phyloP scores from a whole-genome alignment of 129 eudicot species.

The Chrysanthemum makinoi region DNA sequence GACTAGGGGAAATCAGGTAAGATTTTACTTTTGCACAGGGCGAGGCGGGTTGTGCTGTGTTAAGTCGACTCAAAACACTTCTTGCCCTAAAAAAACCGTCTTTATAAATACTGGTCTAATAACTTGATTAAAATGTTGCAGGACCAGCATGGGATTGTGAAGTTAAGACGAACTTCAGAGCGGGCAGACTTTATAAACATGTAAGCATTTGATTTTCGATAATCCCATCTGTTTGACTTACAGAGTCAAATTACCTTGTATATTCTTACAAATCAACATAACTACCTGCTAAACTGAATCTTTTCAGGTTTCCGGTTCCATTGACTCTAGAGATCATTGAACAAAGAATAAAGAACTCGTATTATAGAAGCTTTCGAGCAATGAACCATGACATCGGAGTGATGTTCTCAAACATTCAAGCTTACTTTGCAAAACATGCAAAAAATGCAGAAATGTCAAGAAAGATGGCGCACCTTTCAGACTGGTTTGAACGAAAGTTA shows the following conservation, averaged over 20 bases:
- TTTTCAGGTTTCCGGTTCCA: conserved; percentile 86
- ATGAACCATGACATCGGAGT: conserved; percentile 60
- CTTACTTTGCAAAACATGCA: conserved; percentile 30
- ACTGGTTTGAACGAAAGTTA: conserved; percentile 34
- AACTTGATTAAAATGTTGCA: conserved; percentile 31
- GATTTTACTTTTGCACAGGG: not conserved
- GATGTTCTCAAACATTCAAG: conserved; percentile 50
- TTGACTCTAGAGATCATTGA: conserved; percentile 62
- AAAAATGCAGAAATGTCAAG: conserved; percentile 37
- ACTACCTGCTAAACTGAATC: not conserved
- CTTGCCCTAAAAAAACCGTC: not conserved
- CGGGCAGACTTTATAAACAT: conserved; percentile 65
- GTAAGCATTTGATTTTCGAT: conserved; percentile 32
- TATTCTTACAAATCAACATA: not conserved
- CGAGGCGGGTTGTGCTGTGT: not conserved
- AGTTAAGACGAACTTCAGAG: conserved; percentile 52
- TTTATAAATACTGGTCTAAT: not conserved
- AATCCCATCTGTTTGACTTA: not conserved
- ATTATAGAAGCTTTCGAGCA: conserved; percentile 63
- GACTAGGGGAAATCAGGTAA: conserved; percentile 54
- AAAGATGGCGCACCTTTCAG: conserved; percentile 47
- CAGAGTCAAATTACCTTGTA: not conserved
- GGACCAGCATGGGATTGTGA: conserved; percentile 66
- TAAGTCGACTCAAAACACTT: not conserved
- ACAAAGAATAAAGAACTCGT: conserved; percentile 49